Conservation (phyloP, 75 land plant species). For the Cupressus sempervirens region DNA sequence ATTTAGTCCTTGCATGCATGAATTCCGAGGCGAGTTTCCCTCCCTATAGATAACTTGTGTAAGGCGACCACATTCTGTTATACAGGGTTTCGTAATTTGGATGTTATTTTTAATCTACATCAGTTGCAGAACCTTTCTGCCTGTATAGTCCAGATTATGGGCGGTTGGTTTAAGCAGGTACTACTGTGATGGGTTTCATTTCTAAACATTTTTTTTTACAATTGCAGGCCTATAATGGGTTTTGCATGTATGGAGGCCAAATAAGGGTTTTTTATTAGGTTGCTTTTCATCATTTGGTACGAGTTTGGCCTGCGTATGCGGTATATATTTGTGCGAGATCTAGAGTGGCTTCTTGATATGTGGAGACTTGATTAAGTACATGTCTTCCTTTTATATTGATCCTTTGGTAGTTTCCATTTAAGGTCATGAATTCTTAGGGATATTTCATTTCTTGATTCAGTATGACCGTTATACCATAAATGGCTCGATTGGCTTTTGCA, state of each 20-base stretch:
- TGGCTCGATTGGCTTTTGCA: not conserved
- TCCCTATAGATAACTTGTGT: not conserved
- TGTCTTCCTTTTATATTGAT: not conserved
- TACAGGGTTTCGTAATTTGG: not conserved
- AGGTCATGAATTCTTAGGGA: not conserved
- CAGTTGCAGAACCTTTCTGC: not conserved
- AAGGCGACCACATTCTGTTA: not conserved
- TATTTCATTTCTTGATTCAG: not conserved
- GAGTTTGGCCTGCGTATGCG: not conserved
- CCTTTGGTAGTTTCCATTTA: not conserved
- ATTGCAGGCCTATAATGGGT: not conserved
- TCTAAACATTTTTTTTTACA: not conserved
- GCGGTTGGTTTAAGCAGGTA: not conserved
- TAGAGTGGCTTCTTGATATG: not conserved
- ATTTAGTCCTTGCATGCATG: not conserved
- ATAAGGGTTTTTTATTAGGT: not conserved
- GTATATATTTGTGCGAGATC: not conserved
- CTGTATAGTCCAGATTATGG: not conserved
- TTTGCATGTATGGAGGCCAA: not conserved
- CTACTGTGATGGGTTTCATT: not conserved
- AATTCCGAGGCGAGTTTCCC: not conserved
- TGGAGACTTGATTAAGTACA: not conserved
- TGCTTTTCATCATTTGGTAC: not conserved
- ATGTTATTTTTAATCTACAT: not conserved
- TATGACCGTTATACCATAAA: not conserved